These are phyloP conservation scores for Sonneratia caseolaris DNA, from an alignment of 345 rosid genomes.

Conservation along the genomic window DNA sequence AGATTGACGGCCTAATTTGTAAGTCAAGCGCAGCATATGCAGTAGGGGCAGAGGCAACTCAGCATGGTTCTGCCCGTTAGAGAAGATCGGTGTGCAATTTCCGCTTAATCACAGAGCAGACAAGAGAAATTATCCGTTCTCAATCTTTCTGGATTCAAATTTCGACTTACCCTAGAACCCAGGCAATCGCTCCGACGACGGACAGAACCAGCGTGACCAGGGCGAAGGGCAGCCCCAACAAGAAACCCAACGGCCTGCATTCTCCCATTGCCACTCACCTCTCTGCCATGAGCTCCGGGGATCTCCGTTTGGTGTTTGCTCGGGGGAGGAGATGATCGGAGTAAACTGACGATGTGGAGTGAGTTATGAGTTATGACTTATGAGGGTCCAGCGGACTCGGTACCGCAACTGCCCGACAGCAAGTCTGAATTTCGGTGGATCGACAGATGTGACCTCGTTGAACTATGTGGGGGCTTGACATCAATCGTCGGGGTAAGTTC, in stretches of 20 bases:
- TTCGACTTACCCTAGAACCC: conserved; percentile 60
- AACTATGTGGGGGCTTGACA: neutral
- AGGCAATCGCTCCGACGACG: conserved; percentile 55
- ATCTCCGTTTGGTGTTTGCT: neutral
- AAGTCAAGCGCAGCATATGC: conserved; percentile 57
- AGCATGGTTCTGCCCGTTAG: conserved; percentile 38
- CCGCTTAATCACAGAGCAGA: neutral
- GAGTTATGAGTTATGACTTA: neutral
- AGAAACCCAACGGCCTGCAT: conserved; percentile 80
- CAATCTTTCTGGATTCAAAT: neutral
- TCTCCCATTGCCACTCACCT: conserved; percentile 31
- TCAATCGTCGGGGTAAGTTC: neutral
- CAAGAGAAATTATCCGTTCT: neutral
- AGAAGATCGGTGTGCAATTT: neutral
- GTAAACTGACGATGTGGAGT: neutral
- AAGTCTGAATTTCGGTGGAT: neutral
- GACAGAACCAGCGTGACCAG: conserved; percentile 53
- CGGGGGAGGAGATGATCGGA: neutral
- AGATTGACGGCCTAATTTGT: conserved; percentile 58
- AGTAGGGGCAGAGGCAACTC: conserved; percentile 86
- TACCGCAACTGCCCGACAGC: neutral
- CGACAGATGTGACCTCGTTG: neutral
- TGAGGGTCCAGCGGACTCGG: neutral
- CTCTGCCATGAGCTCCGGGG: neutral
- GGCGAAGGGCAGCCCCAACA: conserved; percentile 72